These are phyloP conservation scores for Colletotrichum limetticola DNA, from an alignment of 2,329 filamentous ascomycete species.

Conservation along the genomic window DNA sequence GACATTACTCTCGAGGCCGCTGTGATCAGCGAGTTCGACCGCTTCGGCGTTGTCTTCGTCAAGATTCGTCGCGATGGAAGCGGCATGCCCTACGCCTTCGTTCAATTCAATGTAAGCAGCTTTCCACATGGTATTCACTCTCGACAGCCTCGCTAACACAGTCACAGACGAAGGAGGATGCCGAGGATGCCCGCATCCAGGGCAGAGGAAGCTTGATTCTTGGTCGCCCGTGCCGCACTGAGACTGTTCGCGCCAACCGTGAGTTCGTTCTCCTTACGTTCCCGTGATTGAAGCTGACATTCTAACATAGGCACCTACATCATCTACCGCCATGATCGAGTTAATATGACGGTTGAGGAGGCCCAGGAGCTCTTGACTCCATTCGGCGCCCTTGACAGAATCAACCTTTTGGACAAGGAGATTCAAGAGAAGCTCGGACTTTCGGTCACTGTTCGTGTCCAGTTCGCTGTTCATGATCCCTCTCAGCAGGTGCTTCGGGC, in stretches of 20 bases:
- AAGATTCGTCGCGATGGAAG: slow-evolving; percentile 71
- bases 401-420: slow-evolving; percentile 42
- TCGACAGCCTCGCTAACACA: slow-evolving; percentile 38
- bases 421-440: slow-evolving; percentile 48
- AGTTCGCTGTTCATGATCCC: slow-evolving; percentile 63
- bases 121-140: background rate
- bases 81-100: slow-evolving; percentile 71
- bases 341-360: slow-evolving; percentile 53
- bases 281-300: slow-evolving; percentile 37
- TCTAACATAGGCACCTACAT: slow-evolving; percentile 58
- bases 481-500: slow-evolving; percentile 59
- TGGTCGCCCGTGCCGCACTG: slow-evolving; percentile 68
- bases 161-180: slow-evolving; percentile 58
- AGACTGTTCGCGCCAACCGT: slow-evolving; percentile 70
- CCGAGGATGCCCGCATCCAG: slow-evolving; percentile 56
- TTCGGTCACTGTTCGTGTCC: slow-evolving; percentile 53
- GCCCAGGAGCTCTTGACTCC: slow-evolving; percentile 52
- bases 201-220: slow-evolving; percentile 61
- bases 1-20: slow-evolving; percentile 63
- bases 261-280: slow-evolving; percentile 41
- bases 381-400: slow-evolving; percentile 56
- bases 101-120: slow-evolving; percentile 67
- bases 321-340: slow-evolving; percentile 53
- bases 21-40: slow-evolving; percentile 62
- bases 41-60: slow-evolving; percentile 67